These are phyloP conservation scores for Colletotrichum liriopes DNA, from an alignment of 2,329 filamentous ascomycete genomes.

Conservation along the genomic window DNA sequence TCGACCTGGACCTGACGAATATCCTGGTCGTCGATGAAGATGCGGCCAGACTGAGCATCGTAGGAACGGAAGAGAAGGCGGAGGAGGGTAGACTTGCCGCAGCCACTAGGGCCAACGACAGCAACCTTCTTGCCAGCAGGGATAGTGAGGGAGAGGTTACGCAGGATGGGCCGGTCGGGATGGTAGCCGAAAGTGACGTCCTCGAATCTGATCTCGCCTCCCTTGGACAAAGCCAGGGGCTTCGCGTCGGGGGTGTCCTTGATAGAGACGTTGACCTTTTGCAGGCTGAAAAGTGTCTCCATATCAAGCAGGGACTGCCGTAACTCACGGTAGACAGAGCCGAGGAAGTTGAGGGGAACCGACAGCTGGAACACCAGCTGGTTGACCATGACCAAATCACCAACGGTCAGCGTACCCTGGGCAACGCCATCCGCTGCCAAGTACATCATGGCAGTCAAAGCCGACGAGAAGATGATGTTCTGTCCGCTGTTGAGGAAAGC, in stretches of 20 bases:
- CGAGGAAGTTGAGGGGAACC: slow-evolving; percentile 96
- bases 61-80: slow-evolving; percentile 95
- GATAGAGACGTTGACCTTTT: slow-evolving; percentile 94
- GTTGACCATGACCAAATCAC: slow-evolving; percentile 98
- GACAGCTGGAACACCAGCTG: slow-evolving; percentile 98
- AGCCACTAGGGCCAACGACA: slow-evolving; percentile 94
- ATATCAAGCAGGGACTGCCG: slow-evolving; percentile 96
- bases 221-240: slow-evolving; percentile 78
- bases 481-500: slow-evolving; percentile 95
- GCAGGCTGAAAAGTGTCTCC: slow-evolving; percentile 97
- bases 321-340: slow-evolving; percentile 97
- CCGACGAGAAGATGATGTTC: slow-evolving; percentile 96
- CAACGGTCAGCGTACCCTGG: slow-evolving; percentile 85
- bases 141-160: slow-evolving; percentile 88
- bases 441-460: slow-evolving; percentile 98
- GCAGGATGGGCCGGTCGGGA: slow-evolving; percentile 87
- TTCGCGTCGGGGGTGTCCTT: slow-evolving; percentile 83
- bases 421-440: slow-evolving; percentile 93
- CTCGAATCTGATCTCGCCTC: slow-evolving; percentile 93
- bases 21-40: slow-evolving; percentile 94
- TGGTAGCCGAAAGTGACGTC: slow-evolving; percentile 97
- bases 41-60: slow-evolving; percentile 87
- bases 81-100: slow-evolving; percentile 95
- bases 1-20: slow-evolving; percentile 87
- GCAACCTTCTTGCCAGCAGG: slow-evolving; percentile 97